Evolutionary conservation across 2,329 filamentous ascomycete species (phyloP).

Genomic region (Aspergillus sp.): DNA sequence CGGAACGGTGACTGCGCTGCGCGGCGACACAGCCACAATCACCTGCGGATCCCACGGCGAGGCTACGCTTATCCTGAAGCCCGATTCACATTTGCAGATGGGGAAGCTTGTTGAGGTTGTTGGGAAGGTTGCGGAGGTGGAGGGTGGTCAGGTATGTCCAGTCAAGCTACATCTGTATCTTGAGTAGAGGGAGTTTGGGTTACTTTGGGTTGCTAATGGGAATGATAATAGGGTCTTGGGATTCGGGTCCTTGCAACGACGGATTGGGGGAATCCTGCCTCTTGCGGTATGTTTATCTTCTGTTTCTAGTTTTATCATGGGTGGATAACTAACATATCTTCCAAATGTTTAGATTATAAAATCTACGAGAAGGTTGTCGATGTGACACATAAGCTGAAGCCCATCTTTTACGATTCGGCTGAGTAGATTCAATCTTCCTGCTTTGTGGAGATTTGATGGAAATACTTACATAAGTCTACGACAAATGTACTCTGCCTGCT

Average conservation of each 20-base stretch:
- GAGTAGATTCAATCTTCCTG: slow-evolving; percentile 2
- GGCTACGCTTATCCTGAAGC: slow-evolving; percentile 71
- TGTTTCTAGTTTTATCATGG: background rate
- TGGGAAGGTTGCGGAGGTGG: slow-evolving; percentile 45
- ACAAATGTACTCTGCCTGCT: no score
- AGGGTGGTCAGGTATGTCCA: slow-evolving; percentile 27
- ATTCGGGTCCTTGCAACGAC: slow-evolving; percentile 41
- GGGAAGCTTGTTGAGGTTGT: slow-evolving; percentile 48
- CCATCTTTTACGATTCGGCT: slow-evolving; percentile 68
- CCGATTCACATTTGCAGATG: slow-evolving; percentile 48
- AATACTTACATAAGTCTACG: background rate
- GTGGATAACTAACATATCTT: background rate
- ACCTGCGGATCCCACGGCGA: slow-evolving; percentile 69
- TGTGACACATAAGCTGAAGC: slow-evolving; percentile 75
- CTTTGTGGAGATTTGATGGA: background rate
- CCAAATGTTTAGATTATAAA: slow-evolving; percentile 66
- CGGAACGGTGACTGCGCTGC: slow-evolving; percentile 79
- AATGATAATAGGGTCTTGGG: slow-evolving; percentile 34
- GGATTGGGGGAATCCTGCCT: slow-evolving; percentile 44
- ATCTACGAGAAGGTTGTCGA: slow-evolving; percentile 80
- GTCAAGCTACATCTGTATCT: background rate
- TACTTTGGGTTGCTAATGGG: background rate
- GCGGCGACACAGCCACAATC: slow-evolving; percentile 75
- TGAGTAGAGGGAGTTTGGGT: background rate
- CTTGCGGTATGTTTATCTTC: slow-evolving; percentile 36